phyloP scores from a whole-genome alignment of 257 asterid genomes.

The Rauvolfia tetraphylla region DNA sequence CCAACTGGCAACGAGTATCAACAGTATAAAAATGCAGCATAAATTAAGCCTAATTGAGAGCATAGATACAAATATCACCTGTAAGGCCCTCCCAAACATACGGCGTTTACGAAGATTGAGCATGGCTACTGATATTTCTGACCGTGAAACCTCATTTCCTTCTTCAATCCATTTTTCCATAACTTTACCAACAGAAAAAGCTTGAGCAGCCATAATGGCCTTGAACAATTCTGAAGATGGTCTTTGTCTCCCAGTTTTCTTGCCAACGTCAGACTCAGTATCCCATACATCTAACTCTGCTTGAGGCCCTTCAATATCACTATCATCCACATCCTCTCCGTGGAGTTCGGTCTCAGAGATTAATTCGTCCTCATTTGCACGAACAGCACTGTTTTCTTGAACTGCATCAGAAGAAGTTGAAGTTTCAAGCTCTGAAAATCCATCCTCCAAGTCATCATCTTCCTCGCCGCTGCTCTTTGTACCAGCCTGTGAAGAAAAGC shows the following conservation, averaged over 20 bases:
- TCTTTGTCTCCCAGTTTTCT: conserved; percentile 15
- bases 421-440: conserved; percentile 45
- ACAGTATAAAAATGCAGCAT: not conserved
- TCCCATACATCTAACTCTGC: conserved; percentile 33
- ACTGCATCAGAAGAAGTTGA: conserved; percentile 20
- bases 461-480: conserved; percentile 50
- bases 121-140: conserved; percentile 35
- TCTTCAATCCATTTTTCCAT: conserved; percentile 65
- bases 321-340: conserved; percentile 35
- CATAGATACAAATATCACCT: conserved; percentile 38
- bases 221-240: conserved; percentile 36
- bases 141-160: conserved; percentile 56
- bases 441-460: conserved; percentile 31
- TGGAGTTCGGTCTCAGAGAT: conserved; percentile 44
- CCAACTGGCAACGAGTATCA: not conserved
- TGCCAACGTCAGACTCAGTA: conserved; percentile 30
- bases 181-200: conserved; percentile 32
- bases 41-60: not conserved
- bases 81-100: conserved; percentile 58
- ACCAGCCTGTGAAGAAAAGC: conserved; percentile 53
- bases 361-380: conserved; percentile 35
- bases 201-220: conserved; percentile 44
- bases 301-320: conserved; percentile 20
- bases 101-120: conserved; percentile 47
- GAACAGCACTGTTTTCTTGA: conserved; percentile 22